Conservation (phyloP, 148 eudicot species). For the Camellia lanceoleosa region DNA sequence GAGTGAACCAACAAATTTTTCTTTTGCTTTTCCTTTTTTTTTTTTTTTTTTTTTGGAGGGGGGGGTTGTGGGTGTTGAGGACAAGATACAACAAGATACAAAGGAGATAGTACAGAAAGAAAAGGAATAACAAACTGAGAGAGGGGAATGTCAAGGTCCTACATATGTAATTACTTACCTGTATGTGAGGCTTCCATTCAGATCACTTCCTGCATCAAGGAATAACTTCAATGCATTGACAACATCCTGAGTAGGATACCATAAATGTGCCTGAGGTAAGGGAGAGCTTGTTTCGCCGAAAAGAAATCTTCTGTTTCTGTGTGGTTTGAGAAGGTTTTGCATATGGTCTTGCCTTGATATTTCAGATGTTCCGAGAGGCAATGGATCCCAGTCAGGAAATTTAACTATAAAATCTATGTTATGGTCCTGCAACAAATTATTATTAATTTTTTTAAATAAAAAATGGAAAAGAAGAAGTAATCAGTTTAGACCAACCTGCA, state of each 20-base stretch:
- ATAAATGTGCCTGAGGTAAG: constrained; percentile 73
- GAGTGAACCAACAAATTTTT: not conserved
- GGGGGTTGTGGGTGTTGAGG: too few relatives aligned
- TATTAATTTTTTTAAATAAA: not conserved
- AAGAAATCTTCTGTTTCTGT: constrained; percentile 42
- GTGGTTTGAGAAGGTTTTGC: constrained; percentile 22
- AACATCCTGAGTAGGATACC: constrained; percentile 75
- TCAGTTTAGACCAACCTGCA: not conserved
- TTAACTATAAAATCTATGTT: constrained; percentile 87
- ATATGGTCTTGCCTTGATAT: constrained; percentile 21
- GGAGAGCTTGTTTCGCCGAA: constrained; percentile 45
- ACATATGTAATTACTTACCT: constrained; percentile 41
- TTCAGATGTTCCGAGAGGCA: constrained; percentile 19
- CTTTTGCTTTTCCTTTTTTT: not conserved
- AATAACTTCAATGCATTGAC: constrained; percentile 67
- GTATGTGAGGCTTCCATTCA: constrained; percentile 69
- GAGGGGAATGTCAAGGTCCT: not conserved
- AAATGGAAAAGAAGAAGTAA: not conserved
- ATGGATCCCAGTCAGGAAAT: constrained; percentile 95
- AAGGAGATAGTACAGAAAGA: not conserved
- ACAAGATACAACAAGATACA: too few relatives aligned
- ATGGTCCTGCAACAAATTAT: constrained; percentile 61
- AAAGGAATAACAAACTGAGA: not conserved
- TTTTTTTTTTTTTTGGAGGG: not conserved
- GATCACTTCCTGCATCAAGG: constrained; percentile 63